These are phyloP conservation scores for Ambrosiella beaveri DNA, from an alignment of 2,329 filamentous ascomycete genomes.

Conservation along the genomic window DNA sequence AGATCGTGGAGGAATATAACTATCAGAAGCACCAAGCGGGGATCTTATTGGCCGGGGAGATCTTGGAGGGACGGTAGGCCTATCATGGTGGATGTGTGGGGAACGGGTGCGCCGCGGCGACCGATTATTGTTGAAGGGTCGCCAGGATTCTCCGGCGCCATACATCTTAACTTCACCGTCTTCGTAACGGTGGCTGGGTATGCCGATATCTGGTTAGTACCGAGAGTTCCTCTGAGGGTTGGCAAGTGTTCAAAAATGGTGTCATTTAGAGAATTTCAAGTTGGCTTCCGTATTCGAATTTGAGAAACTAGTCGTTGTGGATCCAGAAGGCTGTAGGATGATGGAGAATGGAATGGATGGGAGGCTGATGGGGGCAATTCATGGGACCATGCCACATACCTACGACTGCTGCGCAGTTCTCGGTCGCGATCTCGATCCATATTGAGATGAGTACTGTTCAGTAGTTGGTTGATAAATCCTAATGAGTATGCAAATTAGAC, in stretches of 20 bases:
- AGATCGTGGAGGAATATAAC: conserved; percentile 29
- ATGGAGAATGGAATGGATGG: background rate
- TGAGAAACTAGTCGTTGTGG: background rate
- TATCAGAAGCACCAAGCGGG: conserved; percentile 25
- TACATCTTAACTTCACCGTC: conserved; percentile 46
- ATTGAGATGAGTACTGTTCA: conserved; percentile 17
- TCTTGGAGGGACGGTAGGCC: conserved; percentile 21
- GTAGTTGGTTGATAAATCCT: conserved; percentile 15
- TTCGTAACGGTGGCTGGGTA: conserved; percentile 29
- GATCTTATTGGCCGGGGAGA: conserved; percentile 22
- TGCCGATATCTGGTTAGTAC: background rate
- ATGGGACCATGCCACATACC: conserved; percentile 17
- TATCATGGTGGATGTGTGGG: conserved; percentile 12
- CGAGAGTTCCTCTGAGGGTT: background rate
- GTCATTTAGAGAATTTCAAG: background rate
- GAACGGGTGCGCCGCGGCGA: conserved; percentile 22
- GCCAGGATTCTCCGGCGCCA: conserved; percentile 43
- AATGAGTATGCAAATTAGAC: background rate
- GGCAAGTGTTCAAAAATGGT: background rate
- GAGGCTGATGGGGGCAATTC: background rate
- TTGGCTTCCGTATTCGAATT: background rate
- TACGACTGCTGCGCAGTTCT: conserved; percentile 20
- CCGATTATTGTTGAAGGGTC: conserved; percentile 35
- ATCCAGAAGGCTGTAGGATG: conserved; percentile 2
- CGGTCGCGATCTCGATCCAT: conserved; percentile 17